Base-by-base conservation (phyloP, 768 basidiomycete genomes). In the Sporobolomyces roseus region DNA sequence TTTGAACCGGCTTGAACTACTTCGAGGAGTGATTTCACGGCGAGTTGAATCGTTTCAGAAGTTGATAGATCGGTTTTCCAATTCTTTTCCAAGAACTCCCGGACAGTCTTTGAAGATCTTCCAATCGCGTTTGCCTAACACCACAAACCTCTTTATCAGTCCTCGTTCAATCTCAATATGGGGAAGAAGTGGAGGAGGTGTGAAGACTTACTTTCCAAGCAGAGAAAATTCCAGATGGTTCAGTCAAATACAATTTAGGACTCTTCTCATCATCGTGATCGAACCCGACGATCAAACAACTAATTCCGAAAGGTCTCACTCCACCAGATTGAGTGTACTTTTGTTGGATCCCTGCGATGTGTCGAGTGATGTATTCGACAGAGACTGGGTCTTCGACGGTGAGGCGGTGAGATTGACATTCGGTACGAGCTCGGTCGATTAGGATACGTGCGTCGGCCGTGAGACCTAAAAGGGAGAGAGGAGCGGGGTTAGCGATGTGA, bases 1-100 rank as follows among this genome's bases (percentile, higher is more conserved):
- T 98, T 98, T 7, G 96, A 96, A n/a, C 96, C 96, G 2, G 96
- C 97, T 81, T 98, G 96, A 12, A 99, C 96, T 43, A 99, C 93
- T 79, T 99, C 96, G 29, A 99, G 82, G 75, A 99, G 81, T 77
- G 88, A 89, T 82, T 97, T 98, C 70, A 99, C 85, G 0, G 96
- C 92, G 54, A 99, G 81, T 79, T 96, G 96, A 79, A 99, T 89
- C 59, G 88, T 87, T 68, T 96, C 92, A 56, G 92, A 92, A 67
- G 90, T 83, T 10, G 85, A 82, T 81, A 96, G 82, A 72, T 90
- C 91, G 70, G 96, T 92, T 75, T 87, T 91, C 80, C 94, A 91
- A 75, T 96, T 94, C 83, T 97, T 98, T 81, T 99, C 96, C 65
- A 99, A 79, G 80, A 98, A 99, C 77, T 99, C 96, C 63, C 94